Evolutionary conservation across 2,329 filamentous ascomycete genomes (phyloP), one percentile per base, ranked within the genome.

Genomic region (Mycosphaerella arachidis): DNA sequence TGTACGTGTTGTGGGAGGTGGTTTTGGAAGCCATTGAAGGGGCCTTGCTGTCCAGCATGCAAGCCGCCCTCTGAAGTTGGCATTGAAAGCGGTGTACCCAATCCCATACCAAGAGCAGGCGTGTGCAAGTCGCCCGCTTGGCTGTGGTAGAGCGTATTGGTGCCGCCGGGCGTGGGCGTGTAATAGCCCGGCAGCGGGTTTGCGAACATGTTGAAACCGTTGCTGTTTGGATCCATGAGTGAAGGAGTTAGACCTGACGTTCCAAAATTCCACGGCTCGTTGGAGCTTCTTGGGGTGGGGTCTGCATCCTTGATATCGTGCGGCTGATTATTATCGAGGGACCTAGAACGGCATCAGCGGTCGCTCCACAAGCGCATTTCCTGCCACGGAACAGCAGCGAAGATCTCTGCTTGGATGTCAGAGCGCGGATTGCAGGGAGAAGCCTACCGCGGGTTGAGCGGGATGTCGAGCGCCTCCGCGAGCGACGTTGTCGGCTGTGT

Each of bases 111-210:
- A 69, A 92, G 80, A 33, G 84, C 86, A 4, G 92, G 91, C 1
- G 92, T 95, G 74, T 96, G 91, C 58, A 97, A 81, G 74, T 96
- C 92, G 55, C 62, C 69, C 40, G 91, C 89, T 74, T 92, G 90
- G 55, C 83, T 85, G 72, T 95, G 91, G 71, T 92, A 95, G 65
- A 93, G 77, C 18, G 89, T 89, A 71, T 89, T 91, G 64, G 86
- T 88, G 50, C 89, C 89, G 64, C 89, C 90, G 1, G 91, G 89
- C 1, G 91, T 95, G 1, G 92, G 90, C 7, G 91, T 92, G 76
- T 96, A 97, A 75, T 94, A 94, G 13, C 88, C 90, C 16, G 89
- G 84, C 50, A 88, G 84, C 65, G 92, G 89, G 74, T 90, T 91
- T 65, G 88, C 86, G 71, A 96, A 93, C 58, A 83, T 82, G 61